Percentiles rank a stretch among this genome's conserved stretches.
Conservation (phyloP, 805 yeast species). For the Candida bentonensis region DNA sequence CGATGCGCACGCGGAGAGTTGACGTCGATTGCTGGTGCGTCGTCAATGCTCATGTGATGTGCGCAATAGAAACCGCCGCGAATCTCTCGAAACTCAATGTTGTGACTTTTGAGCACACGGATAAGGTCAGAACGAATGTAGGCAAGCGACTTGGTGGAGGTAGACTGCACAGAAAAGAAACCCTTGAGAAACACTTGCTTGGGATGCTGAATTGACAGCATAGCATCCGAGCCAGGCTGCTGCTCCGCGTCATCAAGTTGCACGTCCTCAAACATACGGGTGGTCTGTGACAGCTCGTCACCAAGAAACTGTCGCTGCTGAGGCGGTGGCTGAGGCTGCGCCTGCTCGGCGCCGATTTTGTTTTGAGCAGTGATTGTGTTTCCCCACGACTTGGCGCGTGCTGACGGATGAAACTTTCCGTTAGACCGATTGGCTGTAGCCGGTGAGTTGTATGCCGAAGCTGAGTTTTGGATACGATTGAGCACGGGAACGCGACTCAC, state of each 20-base stretch:
- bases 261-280: background rate
- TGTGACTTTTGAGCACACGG: conserved; percentile 56
- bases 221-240: conserved; percentile 45
- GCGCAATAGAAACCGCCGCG: conserved; percentile 63
- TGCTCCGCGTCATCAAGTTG: background rate
- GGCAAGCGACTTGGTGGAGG: conserved; percentile 84
- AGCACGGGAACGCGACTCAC: background rate
- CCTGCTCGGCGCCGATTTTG: background rate
- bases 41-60: background rate
- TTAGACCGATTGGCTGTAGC: background rate
- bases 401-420: conserved; percentile 52
- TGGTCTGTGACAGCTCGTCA: background rate
- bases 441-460: background rate
- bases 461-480: background rate
- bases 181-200: conserved; percentile 84
- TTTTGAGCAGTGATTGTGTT: conserved; percentile 43
- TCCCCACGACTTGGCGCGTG: conserved; percentile 80
- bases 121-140: conserved; percentile 77
- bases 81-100: conserved; percentile 75
- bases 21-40: background rate
- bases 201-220: conserved; percentile 93
- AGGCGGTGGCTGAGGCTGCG: background rate
- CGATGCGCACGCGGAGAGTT: conserved; percentile 12
- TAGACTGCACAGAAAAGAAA: conserved; percentile 86
- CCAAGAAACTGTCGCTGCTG: background rate